These are phyloP conservation scores for Leptographium flavum DNA, from an alignment of 2,329 filamentous ascomycete species.

Conservation along the genomic window DNA sequence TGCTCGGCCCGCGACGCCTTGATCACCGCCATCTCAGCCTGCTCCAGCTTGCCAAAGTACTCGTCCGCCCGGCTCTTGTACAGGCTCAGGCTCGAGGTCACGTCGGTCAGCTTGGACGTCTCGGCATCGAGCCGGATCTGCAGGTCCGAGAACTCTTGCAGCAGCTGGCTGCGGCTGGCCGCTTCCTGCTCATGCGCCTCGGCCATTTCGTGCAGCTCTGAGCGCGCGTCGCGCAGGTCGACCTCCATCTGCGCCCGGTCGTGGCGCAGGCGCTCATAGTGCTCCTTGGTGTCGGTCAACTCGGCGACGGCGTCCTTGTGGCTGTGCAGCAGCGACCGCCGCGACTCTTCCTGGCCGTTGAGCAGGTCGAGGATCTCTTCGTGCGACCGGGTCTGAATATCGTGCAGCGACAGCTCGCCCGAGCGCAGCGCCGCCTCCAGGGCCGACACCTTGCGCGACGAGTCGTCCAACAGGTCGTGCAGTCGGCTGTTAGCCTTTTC, in stretches of 20 bases:
- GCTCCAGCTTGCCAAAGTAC: slow-evolving; percentile 93
- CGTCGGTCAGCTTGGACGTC: slow-evolving; percentile 69
- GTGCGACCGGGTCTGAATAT: slow-evolving; percentile 85
- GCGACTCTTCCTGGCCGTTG: slow-evolving; percentile 82
- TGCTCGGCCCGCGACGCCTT: slow-evolving; percentile 87
- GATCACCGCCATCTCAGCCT: slow-evolving; percentile 88
- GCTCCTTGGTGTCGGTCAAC: slow-evolving; percentile 70
- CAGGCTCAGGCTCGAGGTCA: slow-evolving; percentile 67
- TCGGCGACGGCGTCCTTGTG: slow-evolving; percentile 80
- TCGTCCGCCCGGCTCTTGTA: slow-evolving; percentile 91
- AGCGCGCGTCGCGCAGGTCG: slow-evolving; percentile 69
- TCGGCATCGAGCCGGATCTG: slow-evolving; percentile 89
- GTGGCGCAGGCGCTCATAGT: slow-evolving; percentile 78
- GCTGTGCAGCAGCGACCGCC: slow-evolving; percentile 64
- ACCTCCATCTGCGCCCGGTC: slow-evolving; percentile 68
- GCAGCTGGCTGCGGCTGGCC: slow-evolving; percentile 71
- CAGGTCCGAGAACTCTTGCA: slow-evolving; percentile 85
- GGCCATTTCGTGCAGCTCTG: slow-evolving; percentile 70
- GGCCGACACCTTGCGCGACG: slow-evolving; percentile 77
- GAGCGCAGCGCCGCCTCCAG: slow-evolving; percentile 77
- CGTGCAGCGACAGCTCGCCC: slow-evolving; percentile 76
- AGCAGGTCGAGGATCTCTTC: slow-evolving; percentile 88
- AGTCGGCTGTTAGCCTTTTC: slow-evolving; percentile 84
- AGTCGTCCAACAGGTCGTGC: slow-evolving; percentile 91
- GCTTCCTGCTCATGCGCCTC: slow-evolving; percentile 73